Base-by-base conservation (phyloP, 306 rosid species). In the Vigna mungo region DNA sequence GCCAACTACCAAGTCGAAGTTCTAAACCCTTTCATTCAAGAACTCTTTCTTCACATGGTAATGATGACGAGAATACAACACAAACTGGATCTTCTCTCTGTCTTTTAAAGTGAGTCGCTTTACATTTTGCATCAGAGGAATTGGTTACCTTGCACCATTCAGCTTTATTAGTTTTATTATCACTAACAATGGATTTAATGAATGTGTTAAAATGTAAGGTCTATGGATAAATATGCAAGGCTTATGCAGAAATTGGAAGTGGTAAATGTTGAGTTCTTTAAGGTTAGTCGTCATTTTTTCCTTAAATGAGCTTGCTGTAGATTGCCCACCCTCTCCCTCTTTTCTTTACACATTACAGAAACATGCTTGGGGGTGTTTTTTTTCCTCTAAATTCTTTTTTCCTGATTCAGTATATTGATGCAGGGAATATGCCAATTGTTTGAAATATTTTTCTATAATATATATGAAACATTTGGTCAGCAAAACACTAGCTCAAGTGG, bases 391-490 rank as follows among this genome's bases (percentile, higher is more conserved):
- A 84, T 83, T 44, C 46, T 70, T 83, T 61, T 85, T 89, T 82
- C 83, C 94, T 89, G 86, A 88, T 91, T 81, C 85, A 80, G 85
- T 83, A 75, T 84, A 85, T 86, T 83, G 84, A 77, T 85, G 88
- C 97, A 96, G 98, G 99, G 99, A 53, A 89, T 92, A 82, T 92
- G 99, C 87, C 99, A 96, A 84, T 82, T 96, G 81, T 92, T 89
- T 85, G 96, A 79, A 87, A 51, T 92, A 71, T 91, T 91, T 83
- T 92, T 96, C 87, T 84, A 89, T 83, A 83, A 83, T 84, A 82
- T 88, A 43, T 91, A 83, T 74, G 98, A 92, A 84, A 89, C 92
- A 79, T 96, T 91, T 91, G 97, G 91, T 71, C 98, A 86, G 81
- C 94, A 77, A 79, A 88, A 86, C 85, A 41, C 81, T 72, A 83